Evolutionary conservation across 2,329 filamentous ascomycete species (phyloP).

Genomic region (Penicillium sumatraense): DNA sequence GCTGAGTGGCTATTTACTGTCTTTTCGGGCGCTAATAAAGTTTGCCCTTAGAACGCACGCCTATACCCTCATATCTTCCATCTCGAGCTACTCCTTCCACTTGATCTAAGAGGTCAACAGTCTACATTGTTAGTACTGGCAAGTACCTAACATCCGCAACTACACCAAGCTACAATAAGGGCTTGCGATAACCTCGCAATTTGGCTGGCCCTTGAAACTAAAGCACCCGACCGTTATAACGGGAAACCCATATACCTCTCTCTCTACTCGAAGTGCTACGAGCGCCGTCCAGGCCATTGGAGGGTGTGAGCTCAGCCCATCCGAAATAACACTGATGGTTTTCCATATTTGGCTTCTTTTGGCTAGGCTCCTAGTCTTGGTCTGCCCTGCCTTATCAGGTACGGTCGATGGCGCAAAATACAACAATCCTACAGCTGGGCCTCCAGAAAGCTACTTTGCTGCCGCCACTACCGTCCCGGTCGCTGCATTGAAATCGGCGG

Average conservation of each 20-base stretch:
- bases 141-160: background rate
- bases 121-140: too few species aligned
- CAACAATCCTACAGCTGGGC: conserved; percentile 26
- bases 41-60: background rate
- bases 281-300: too few species aligned
- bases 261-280: too few species aligned
- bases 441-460: conserved; percentile 31
- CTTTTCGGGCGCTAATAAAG: background rate
- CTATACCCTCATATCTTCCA: too few species aligned
- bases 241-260: too few species aligned
- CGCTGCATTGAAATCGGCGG: conserved; percentile 29
- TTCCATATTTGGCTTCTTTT: background rate
- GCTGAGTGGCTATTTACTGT: too few species aligned
- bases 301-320: too few species aligned
- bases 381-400: conserved; percentile 10
- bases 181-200: background rate
- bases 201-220: background rate
- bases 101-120: too few species aligned
- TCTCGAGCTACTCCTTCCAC: background rate
- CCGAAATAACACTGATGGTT: too few species aligned
- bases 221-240: too few species aligned
- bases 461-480: conserved; percentile 30
- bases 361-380: conserved; percentile 7
- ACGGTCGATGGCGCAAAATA: conserved; percentile 27
- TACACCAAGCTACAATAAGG: background rate